Base-by-base conservation (phyloP, 1,139 yeast genomes). In the Taphrina populina region DNA sequence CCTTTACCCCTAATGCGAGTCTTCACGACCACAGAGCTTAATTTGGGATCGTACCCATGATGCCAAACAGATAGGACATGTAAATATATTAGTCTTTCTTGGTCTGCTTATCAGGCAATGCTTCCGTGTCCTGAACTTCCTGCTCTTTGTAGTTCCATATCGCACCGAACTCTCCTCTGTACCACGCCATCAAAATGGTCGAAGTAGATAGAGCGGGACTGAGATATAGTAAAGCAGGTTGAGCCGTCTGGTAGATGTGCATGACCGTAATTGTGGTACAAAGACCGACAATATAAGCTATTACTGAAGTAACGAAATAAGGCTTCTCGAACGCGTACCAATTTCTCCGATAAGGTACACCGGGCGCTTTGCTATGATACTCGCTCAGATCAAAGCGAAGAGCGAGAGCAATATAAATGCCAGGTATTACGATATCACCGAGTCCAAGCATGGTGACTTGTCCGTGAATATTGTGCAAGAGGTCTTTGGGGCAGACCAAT, bases 161-260 rank as follows among this genome's bases (percentile, higher is more conserved):
- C 19, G 17, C 39, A 3, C 15, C 26, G 20, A 53, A 3, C 10
- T 53, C 57, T 10, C 36, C 32, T 17, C 57, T 30, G 20, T 17
- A 19, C 39, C 52, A 36, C 7, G 57, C 57, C 27, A 39, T 36
- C 15, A 53, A n/a, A 17, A 53, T 11, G n/a, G 52, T 41, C 17
- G 57, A 46, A 7, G 45, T 15, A 2, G 45, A 30, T 29, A 45
- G 45, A 11, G 53, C 65, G 2, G 90, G 88, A 4, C 81, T 81
- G 35, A 83, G 68, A 64, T 82, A 83, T 21, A 83, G 67, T 58
- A 83, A 69, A 0, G 88, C 88, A 0, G 88, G 88, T 67, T 82
- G 88, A 0, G 83, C 86, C 4, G 65, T 67, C 2, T 74, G 64
- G 60, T 63, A 77, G 1, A 65, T 54, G 44, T 70, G 69, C 58